Evolutionary conservation across 371 early-diverging fungal genomes (phyloP), one percentile per base, ranked within the genome.

Genomic region (Mortierella sp.): DNA sequence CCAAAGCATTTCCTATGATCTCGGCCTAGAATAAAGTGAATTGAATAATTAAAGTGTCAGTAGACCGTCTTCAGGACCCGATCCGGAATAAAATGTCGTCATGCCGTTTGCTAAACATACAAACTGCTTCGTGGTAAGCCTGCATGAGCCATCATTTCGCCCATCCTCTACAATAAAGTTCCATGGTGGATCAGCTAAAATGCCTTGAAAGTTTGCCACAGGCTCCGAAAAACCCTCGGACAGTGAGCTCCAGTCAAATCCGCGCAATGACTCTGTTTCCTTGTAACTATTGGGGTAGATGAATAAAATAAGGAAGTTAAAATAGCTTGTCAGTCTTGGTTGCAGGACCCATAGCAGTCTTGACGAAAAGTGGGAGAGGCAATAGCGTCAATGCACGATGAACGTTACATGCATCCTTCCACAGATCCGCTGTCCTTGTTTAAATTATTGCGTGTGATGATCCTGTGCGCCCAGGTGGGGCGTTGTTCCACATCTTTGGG

Each of bases 121-220:
- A 76, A 86, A 76, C 12, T 81, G 62, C 28, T 66, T 58, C 0
- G 84, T 50, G 15, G 82, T 87, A 70, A 81, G 74, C 15, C 52
- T 64, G 70, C 89, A 87, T 0, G 57, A 68, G 0, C 86, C 87
- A 68, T 89, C 87, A 44, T 86, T 84, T 44, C 84, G 72, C 0
- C 87, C 87, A 68, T 89, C 88, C 19, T 82, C 82, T 4, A 86
- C 80, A 70, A 85, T 84, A 55, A 84, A 85, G 29, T 87, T 85
- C 91, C 91, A 90, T 60, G 89, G 89, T 14, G 89, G 91, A 75
- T 90, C 91, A 1, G 88, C 84, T 53, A 90, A 62, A 12, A 90
- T 83, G 7, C 91, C 88, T 57, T 90, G 80, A 28, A 79, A 58
- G 23, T 79, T 73, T 16, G 58, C 18, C 19, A 79, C 59, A 15